phyloP scores from a whole-genome alignment of 2,329 filamentous ascomycete species.

The Paracoccidioides brasiliensis region DNA sequence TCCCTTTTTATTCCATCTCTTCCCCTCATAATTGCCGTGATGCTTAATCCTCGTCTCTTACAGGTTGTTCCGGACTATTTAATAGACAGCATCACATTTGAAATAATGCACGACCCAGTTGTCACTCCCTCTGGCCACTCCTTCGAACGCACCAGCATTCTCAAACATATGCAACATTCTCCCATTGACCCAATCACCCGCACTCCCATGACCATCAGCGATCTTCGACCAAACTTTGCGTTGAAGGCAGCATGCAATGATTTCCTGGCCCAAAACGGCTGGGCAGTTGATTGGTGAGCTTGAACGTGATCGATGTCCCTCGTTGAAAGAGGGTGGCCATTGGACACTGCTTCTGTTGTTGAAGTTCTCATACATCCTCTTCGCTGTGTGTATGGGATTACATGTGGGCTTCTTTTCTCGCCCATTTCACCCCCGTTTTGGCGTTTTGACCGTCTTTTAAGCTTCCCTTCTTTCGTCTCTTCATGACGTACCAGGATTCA shows the following conservation, averaged over 20 bases:
- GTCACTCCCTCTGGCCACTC: slow-evolving; percentile 65
- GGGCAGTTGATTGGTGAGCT: slow-evolving; percentile 75
- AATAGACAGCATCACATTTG: slow-evolving; percentile 37
- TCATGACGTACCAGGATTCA: neutral
- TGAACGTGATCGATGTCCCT: neutral
- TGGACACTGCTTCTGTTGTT: neutral
- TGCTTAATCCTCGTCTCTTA: neutral
- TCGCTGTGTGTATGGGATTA: neutral
- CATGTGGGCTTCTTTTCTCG: too few species aligned
- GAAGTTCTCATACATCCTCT: too few species aligned
- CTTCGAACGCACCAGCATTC: slow-evolving; percentile 74
- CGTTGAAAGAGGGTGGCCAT: too few species aligned
- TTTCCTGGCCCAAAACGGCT: slow-evolving; percentile 75
- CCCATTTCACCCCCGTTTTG: too few species aligned
- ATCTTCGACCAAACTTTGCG: slow-evolving; percentile 69
- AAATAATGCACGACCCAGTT: slow-evolving; percentile 40
- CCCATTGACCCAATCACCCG: slow-evolving; percentile 73
- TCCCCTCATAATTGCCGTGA: neutral
- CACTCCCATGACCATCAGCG: slow-evolving; percentile 52
- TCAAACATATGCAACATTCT: slow-evolving; percentile 68
- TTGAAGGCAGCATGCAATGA: slow-evolving; percentile 73
- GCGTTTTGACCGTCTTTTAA: neutral
- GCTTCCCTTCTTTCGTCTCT: neutral
- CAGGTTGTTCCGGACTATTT: slow-evolving; percentile 37
- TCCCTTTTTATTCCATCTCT: neutral